Evolutionary conservation across 2,329 filamentous ascomycete species (phyloP).

Genomic region (Colletotrichum acutatum): DNA sequence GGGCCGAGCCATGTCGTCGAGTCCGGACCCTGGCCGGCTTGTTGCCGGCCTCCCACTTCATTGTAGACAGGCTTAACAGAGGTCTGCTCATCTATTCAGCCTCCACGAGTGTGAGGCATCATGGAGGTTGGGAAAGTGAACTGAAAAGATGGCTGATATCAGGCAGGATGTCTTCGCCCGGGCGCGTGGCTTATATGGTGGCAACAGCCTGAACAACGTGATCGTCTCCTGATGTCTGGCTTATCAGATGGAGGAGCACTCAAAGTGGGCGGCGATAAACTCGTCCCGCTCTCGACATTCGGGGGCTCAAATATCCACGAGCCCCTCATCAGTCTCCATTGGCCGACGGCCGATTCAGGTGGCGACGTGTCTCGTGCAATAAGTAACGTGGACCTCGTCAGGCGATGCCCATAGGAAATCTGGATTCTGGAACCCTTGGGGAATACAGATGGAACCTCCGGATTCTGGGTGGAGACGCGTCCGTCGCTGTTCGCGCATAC

Average conservation of each 20-base stretch:
- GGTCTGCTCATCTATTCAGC: background rate
- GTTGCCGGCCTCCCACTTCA: background rate
- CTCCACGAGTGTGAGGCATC: background rate
- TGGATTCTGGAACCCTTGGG: background rate
- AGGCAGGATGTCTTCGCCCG: background rate
- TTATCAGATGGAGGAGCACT: background rate
- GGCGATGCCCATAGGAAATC: background rate
- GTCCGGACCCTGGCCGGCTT: constrained; percentile 17
- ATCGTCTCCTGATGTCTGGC: background rate
- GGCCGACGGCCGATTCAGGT: background rate
- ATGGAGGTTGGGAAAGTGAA: background rate
- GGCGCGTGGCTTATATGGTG: background rate
- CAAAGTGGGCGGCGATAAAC: background rate
- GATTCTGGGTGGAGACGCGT: background rate
- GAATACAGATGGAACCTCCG: background rate
- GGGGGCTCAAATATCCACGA: background rate
- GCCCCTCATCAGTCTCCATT: background rate
- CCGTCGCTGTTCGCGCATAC: constrained; percentile 16
- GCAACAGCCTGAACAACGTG: background rate
- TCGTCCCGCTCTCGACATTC: background rate
- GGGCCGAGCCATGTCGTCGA: constrained; percentile 27
- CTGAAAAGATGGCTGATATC: background rate
- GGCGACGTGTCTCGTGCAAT: background rate
- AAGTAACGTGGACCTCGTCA: background rate
- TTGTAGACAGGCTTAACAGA: background rate